Conservation (phyloP, 2,329 filamentous ascomycete species). For the Coniochaeta ligniaria region DNA sequence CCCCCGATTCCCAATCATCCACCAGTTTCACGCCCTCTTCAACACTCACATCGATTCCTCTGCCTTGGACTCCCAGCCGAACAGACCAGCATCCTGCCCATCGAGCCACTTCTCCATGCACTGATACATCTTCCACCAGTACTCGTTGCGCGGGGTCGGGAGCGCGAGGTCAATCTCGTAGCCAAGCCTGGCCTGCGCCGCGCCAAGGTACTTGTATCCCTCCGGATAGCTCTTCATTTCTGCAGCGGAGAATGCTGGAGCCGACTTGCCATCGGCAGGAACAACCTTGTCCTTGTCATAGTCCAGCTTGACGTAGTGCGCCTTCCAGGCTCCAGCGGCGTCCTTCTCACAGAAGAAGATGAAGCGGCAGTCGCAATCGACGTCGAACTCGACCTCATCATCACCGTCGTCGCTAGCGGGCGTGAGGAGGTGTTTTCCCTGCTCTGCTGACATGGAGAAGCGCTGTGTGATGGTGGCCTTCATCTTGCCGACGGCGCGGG, state of each 20-base stretch:
- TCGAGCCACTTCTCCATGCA: constrained; percentile 33
- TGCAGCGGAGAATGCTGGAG: constrained; percentile 28
- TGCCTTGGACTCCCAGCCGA: constrained; percentile 1
- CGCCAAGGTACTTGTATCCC: constrained; percentile 39
- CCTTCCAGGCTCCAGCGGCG: constrained; percentile 24
- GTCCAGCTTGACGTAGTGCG: constrained; percentile 38
- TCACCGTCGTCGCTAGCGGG: constrained; percentile 1
- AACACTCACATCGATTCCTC: neutral
- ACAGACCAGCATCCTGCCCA: constrained; percentile 17
- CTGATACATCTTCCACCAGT: constrained; percentile 32
- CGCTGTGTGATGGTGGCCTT: constrained; percentile 47
- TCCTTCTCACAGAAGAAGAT: constrained; percentile 36
- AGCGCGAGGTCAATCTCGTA: constrained; percentile 32
- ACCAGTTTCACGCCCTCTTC: neutral
- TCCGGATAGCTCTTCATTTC: constrained; percentile 31
- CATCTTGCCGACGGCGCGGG: constrained; percentile 43
- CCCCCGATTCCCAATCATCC: no score
- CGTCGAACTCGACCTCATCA: constrained; percentile 32
- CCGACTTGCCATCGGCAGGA: constrained; percentile 31
- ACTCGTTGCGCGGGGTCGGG: constrained; percentile 27
- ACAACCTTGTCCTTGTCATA: constrained; percentile 44
- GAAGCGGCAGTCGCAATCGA: constrained; percentile 44
- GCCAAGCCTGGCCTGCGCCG: constrained; percentile 36
- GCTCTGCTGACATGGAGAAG: constrained; percentile 20
- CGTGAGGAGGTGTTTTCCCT: neutral